Base-by-base conservation (phyloP, 352 stramenopile species). In the Phytophthora fragariaefolia region DNA sequence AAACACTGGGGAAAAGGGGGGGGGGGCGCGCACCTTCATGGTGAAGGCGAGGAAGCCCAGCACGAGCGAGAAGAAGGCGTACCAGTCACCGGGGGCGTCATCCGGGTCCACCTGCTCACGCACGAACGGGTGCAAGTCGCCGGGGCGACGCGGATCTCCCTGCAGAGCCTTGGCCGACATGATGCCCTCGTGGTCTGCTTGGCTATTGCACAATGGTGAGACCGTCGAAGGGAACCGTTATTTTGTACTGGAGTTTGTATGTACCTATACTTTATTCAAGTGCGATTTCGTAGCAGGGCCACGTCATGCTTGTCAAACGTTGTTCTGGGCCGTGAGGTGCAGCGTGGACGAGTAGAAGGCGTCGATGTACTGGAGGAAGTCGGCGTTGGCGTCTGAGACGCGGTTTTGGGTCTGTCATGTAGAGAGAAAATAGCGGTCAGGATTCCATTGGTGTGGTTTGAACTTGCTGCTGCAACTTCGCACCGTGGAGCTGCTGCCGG, bases 281-380 rank as follows among this genome's bases (percentile, higher is more conserved):
- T 45, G 0, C 26, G 18, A 32, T 13, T 40, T 22, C 18, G 18
- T 34, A 36, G n/a, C 7, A 28, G 27, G 49, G 24, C 46, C 56
- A 66, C 47, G 36, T 50, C 12, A 40, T 9, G 34, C 34, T 42
- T 42, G 28, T 70, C 54, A 69, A 20, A 52, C 46, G 23, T 67
- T 61, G 46, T 73, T 77, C 42, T 70, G 58, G n/a, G 64, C 49
- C 2, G 73, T 80, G 56, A 85, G 54, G 5, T 63, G 65, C 17
- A 81, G 59, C 2, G 78, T 87, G 36, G 83, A 74, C 50, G 76
- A 74, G 61, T 90, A 89, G 54, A 92, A 92, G 4, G 58, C 69
- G 63, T 92, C 83, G 27, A 92, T 90, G 66, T 88, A 89, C 10
- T 76, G 71, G 27, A 92, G 69, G 54, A 92, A 90, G 45, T 83